Evolutionary conservation across 768 basidiomycete species (phyloP).

Genomic region (Lactarius quietus): DNA sequence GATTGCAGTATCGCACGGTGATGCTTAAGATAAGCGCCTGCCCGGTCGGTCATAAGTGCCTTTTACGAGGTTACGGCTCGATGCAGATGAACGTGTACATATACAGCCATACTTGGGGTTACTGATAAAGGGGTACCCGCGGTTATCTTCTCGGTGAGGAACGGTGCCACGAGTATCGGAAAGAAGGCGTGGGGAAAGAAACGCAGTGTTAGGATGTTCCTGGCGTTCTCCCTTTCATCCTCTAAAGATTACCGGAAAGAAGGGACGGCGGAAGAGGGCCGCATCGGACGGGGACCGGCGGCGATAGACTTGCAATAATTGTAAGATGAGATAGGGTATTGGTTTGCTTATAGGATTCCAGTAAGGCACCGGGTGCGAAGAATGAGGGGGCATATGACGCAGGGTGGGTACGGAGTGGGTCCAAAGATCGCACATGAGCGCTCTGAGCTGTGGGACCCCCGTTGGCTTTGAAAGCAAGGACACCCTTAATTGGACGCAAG

Average conservation of each 20-base stretch:
- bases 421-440: constrained; percentile 4
- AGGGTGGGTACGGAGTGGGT: background rate
- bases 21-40: background rate
- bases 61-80: background rate
- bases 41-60: background rate
- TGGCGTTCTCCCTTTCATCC: background rate
- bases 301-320: background rate
- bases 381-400: constrained; percentile 20
- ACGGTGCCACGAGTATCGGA: background rate
- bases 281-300: background rate
- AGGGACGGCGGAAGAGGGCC: background rate
- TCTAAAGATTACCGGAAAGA: background rate
- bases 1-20: background rate
- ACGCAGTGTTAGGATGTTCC: background rate
- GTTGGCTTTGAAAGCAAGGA: constrained; percentile 3
- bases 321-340: background rate
- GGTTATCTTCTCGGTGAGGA: background rate
- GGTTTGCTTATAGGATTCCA: constrained; percentile 2
- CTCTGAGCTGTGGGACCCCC: too few species aligned
- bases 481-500: background rate
- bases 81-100: background rate
- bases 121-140: background rate
- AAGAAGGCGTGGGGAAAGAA: background rate
- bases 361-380: background rate
- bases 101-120: background rate